Base-by-base conservation (phyloP, 2,329 filamentous ascomycete genomes). In the Colletotrichum sp. region DNA sequence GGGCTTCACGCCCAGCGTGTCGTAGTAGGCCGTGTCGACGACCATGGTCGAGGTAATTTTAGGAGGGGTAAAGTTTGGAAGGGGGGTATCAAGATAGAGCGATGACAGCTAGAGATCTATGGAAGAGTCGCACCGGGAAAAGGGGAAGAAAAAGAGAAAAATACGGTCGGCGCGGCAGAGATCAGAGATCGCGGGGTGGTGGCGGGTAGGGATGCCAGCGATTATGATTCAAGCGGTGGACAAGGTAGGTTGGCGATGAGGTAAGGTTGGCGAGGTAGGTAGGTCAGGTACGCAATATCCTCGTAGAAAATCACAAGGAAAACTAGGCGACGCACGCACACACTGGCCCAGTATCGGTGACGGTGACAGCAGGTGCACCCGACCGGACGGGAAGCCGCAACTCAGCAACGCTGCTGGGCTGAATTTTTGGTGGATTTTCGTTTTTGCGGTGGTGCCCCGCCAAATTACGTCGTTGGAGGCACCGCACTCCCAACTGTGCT, bases 11-110 rank as follows among this genome's bases (percentile, higher is more conserved):
- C 94, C 95, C 52, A 98, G 90, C 80, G 92, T 92, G 86, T 98
- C 96, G 86, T 98, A 98, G 87, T 98, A 98, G 80, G 92, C 88
- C 74, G 95, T 98, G 85, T 98, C 95, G 81, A 94, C 94, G 81
- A 97, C 95, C 95, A 98, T 98, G 83, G 82, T 88, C 82, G 79
- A 61, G 36, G n/a, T 36, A 13, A 60, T 60, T 63, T 63, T 63
- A 21, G 30, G 59, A 34, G 30, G 18, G 6, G 30, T 63, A 34
- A 63, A 52, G 43, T 52, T 30, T 59, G 55, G 55, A 26, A n/a
- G 55, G 24, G 34, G 61, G 61, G 61, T 64, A 64, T 64, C 61
- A 39, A 64, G 61, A 9, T 39, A 64, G 7, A 43, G 24, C 16
- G 39, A 66, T 52, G 43, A 14, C 43, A 52, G 26, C 55, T 12